These are phyloP conservation scores for Batrachochytrium dendrobatidis DNA, from an alignment of 371 early-diverging fungal species.

Conservation along the genomic window DNA sequence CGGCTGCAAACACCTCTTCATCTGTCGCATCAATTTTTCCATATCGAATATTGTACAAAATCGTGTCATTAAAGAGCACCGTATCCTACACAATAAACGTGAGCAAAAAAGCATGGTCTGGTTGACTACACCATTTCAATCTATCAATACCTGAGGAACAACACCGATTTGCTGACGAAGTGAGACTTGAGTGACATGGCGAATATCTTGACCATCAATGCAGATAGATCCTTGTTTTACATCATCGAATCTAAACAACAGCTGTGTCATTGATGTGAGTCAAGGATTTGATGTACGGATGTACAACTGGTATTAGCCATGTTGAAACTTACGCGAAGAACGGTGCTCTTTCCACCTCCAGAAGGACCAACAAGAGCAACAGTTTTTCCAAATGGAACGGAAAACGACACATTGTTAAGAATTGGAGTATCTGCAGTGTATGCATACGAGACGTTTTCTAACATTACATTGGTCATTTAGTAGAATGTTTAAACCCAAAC, in stretches of 20 bases:
- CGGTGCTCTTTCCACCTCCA: slow-evolving; percentile 28
- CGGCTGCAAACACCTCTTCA: slow-evolving; percentile 64
- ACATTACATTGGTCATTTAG: background rate
- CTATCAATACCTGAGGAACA: slow-evolving; percentile 44
- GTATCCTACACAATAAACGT: slow-evolving; percentile 23
- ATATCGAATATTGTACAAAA: slow-evolving; percentile 39
- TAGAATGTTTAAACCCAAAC: background rate
- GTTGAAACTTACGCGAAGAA: slow-evolving; percentile 21
- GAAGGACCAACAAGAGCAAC: slow-evolving; percentile 38
- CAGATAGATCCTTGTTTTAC: slow-evolving; percentile 68
- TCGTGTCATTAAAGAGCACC: slow-evolving; percentile 36
- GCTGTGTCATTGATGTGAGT: no score
- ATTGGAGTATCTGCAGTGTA: slow-evolving; percentile 50
- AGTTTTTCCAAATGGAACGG: slow-evolving; percentile 51
- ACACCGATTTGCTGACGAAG: slow-evolving; percentile 42
- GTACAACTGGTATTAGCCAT: background rate
- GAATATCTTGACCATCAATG: slow-evolving; percentile 81
- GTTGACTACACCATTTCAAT: slow-evolving; percentile 8
- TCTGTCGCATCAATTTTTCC: slow-evolving; percentile 37
- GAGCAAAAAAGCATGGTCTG: background rate
- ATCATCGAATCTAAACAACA: slow-evolving; percentile 65
- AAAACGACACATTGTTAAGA: slow-evolving; percentile 47
- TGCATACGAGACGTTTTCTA: slow-evolving; percentile 52
- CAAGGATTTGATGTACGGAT: background rate
- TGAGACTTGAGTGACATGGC: slow-evolving; percentile 49